A percentile compares a stretch with the other conserved stretches of the same genome.
These are phyloP conservation scores for Raddia distichophylla DNA, from an alignment of 176 grass and related monocot genomes.

Conservation along the genomic window DNA sequence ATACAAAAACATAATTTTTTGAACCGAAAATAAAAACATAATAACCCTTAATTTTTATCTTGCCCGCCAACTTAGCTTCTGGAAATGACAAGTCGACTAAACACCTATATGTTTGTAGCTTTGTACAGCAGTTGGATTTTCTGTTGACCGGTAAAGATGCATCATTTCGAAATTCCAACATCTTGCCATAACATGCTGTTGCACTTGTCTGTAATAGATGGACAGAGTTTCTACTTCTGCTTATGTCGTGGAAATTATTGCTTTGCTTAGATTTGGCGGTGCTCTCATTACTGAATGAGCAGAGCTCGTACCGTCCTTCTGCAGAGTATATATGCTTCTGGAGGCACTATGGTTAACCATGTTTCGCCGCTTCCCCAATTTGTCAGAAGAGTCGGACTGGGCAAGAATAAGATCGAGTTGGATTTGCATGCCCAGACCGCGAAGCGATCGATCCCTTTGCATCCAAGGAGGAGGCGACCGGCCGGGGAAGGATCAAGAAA, in stretches of 20 bases:
- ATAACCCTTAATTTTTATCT: neutral
- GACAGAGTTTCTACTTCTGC: neutral
- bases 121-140: neutral
- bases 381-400: neutral
- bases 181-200: no score
- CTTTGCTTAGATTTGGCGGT: no score
- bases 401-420: neutral
- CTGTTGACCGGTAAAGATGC: neutral
- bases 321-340: no score
- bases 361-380: neutral
- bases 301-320: no score
- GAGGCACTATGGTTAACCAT: no score
- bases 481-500: slow-evolving; percentile 16
- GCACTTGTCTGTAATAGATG: neutral
- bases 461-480: neutral
- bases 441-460: slow-evolving; percentile 21
- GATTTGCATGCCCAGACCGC: neutral
- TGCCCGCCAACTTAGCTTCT: neutral
- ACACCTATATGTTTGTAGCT: neutral
- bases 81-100: neutral
- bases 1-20: neutral
- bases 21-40: neutral
- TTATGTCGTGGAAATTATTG: no score
- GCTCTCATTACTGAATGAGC: no score
- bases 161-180: neutral